phyloP scores from a whole-genome alignment of 306 rosid species.

The Dryas octopetala region DNA sequence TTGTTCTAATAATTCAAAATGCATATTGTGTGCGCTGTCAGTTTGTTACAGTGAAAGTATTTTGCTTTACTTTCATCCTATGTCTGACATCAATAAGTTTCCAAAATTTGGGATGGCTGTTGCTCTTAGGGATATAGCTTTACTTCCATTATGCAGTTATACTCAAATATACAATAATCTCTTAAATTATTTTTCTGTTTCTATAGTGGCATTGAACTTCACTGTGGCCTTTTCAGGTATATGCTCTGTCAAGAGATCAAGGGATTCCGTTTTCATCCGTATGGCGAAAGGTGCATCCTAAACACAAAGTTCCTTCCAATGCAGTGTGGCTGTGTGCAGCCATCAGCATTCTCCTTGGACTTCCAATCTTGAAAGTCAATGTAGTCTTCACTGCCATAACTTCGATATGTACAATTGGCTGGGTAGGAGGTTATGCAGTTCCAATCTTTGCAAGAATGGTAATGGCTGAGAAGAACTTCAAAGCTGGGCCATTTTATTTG shows the following conservation, averaged over 20 bases:
- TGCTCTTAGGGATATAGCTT: not conserved
- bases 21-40: no score
- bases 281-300: slow-evolving; percentile 76
- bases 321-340: slow-evolving; percentile 93
- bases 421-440: slow-evolving; percentile 93
- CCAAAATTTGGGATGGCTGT: not conserved
- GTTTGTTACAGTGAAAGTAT: not conserved
- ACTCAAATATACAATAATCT: not conserved
- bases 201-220: not conserved
- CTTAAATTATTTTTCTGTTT: not conserved
- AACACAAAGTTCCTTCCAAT: slow-evolving; percentile 69
- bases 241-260: slow-evolving; percentile 77
- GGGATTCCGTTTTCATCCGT: slow-evolving; percentile 69
- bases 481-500: slow-evolving; percentile 71
- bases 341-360: slow-evolving; percentile 75
- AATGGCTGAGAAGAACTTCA: slow-evolving; percentile 70
- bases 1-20: no score
- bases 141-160: not conserved
- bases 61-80: not conserved
- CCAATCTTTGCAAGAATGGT: slow-evolving; percentile 82
- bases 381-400: slow-evolving; percentile 78
- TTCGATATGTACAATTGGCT: slow-evolving; percentile 74
- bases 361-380: slow-evolving; percentile 69
- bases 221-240: slow-evolving; percentile 52
- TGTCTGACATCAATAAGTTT: not conserved